These are phyloP conservation scores for Senna siamea DNA, from an alignment of 306 rosid genomes.

Conservation along the genomic window DNA sequence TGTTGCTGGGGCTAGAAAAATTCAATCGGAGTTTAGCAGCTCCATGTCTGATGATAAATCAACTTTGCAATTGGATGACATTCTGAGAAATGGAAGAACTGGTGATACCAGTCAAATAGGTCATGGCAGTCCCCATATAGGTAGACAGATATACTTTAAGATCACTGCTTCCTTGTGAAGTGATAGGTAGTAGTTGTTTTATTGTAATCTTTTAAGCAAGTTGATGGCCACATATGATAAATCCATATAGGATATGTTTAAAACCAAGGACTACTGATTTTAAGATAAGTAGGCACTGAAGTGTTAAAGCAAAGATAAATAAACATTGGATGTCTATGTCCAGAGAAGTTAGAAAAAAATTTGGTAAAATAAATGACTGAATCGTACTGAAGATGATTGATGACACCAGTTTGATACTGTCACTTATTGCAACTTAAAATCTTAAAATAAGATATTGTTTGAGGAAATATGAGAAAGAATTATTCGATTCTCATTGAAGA, in stretches of 20 bases:
- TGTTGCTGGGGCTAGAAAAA: constrained; percentile 46
- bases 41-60: constrained; percentile 48
- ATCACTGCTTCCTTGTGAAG: constrained; percentile 26
- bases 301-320: constrained; percentile 9
- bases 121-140: constrained; percentile 47
- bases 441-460: constrained; percentile 3
- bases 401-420: constrained; percentile 14
- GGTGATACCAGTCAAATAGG: constrained; percentile 52
- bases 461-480: no score
- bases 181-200: constrained; percentile 30
- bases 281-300: constrained; percentile 26
- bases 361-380: background rate
- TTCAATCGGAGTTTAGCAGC: constrained; percentile 43
- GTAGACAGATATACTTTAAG: constrained; percentile 43
- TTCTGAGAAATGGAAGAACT: constrained; percentile 44
- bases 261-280: constrained; percentile 14
- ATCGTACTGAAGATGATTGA: constrained; percentile 2
- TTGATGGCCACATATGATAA: constrained; percentile 13
- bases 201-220: constrained; percentile 26
- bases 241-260: constrained; percentile 18
- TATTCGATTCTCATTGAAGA: no score
- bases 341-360: constrained; percentile 2
- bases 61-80: constrained; percentile 44
- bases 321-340: constrained; percentile 22
- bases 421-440: constrained; percentile 23